Percentiles rank a stretch among this genome's conserved stretches.
Evolutionary conservation across 2,329 filamentous ascomycete species (phyloP).

Genomic region (Apiospora saccharicola): DNA sequence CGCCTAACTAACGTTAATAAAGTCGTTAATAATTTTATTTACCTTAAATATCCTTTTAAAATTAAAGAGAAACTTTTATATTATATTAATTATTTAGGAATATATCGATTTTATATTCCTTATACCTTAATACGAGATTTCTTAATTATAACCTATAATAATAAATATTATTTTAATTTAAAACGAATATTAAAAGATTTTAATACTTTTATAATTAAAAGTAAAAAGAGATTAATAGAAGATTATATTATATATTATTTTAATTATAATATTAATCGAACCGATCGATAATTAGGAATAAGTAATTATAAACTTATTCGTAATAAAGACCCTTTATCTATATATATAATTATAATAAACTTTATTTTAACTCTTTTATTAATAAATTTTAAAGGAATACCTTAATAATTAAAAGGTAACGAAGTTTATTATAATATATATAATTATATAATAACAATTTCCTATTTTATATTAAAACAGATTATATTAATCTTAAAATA

Average conservation of each 20-base stretch:
- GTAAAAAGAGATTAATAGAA: no score
- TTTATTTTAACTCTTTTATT: no score
- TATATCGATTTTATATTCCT: neutral
- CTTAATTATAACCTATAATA: constrained; percentile 1
- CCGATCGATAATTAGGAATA: no score
- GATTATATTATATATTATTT: no score
- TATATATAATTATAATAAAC: no score
- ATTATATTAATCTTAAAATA: no score
- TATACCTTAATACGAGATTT: neutral
- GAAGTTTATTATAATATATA: neutral
- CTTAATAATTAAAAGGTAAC: neutral
- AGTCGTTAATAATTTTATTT: neutral
- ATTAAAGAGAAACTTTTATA: constrained; percentile 14
- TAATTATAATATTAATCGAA: no score
- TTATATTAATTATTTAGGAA: neutral
- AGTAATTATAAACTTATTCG: no score
- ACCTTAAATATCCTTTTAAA: neutral
- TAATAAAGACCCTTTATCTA: no score
- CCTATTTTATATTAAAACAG: neutral
- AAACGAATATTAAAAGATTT: neutral
- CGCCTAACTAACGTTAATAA: neutral
- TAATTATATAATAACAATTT: constrained; percentile 9
- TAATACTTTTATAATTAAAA: no score
- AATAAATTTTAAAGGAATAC: no score
- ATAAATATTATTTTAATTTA: neutral